Conservation (phyloP, 108 stramenopile species). For the Fistulifera pelliculosa region DNA sequence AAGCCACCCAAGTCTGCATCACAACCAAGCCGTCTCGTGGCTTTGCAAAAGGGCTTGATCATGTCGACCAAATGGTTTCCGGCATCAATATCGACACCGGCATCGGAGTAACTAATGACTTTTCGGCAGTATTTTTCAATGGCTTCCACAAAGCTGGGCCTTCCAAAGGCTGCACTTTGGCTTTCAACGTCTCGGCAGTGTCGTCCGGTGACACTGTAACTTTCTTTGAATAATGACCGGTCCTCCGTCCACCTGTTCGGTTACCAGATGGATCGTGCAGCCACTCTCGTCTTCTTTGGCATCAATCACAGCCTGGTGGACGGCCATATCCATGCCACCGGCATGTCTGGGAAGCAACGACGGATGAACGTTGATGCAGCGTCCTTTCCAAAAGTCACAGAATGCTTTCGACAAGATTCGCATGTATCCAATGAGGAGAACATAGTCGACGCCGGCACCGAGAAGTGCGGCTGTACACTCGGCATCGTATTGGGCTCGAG, state of each 20-base stretch:
- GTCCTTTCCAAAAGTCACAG: conserved; percentile 79
- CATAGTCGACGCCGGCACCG: conserved; percentile 86
- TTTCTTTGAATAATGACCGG: conserved; percentile 85
- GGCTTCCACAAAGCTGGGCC: conserved; percentile 95
- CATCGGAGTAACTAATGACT: conserved; percentile 88
- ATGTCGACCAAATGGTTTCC: conserved; percentile 91
- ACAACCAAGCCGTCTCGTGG: conserved; percentile 84
- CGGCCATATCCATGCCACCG: conserved; percentile 97
- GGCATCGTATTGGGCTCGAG: conserved; percentile 88
- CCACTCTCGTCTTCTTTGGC: conserved; percentile 88
- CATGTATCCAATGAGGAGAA: conserved; percentile 99
- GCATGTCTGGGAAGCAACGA: conserved; percentile 96
- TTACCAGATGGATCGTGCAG: conserved; percentile 97
- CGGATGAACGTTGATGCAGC: conserved; percentile 98
- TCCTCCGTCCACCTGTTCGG: conserved; percentile 96
- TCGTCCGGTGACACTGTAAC: conserved; percentile 65
- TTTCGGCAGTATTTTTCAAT: conserved; percentile 62
- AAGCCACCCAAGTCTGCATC: conserved; percentile 96
- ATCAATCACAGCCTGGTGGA: conserved; percentile 96
- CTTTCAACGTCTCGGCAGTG: conserved; percentile 92
- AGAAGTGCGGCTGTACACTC: conserved; percentile 85
- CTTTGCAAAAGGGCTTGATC: conserved; percentile 94
- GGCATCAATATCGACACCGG: conserved; percentile 95
- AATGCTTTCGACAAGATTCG: conserved; percentile 88
- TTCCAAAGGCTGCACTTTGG: conserved; percentile 93